A percentile compares a stretch with the other conserved stretches of the same genome.
These are phyloP conservation scores for Xerocomellus amylosporus DNA, from an alignment of 768 basidiomycete genomes.

Conservation along the genomic window DNA sequence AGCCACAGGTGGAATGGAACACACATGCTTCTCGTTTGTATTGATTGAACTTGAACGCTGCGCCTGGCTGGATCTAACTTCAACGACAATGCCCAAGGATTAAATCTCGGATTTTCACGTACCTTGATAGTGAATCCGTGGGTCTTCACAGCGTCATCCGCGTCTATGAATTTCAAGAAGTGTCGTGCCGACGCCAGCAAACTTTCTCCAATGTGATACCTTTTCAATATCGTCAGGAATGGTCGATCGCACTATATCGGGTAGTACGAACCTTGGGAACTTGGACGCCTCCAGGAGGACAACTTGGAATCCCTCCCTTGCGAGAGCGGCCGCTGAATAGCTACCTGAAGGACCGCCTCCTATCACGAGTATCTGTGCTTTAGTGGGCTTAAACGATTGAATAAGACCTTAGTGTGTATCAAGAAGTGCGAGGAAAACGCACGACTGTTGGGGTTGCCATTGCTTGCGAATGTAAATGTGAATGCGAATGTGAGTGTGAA, in stretches of 20 bases:
- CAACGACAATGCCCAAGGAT: neutral
- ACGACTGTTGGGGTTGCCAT: too few species aligned
- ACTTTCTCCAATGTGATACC: constrained; percentile 19
- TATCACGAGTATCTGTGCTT: constrained; percentile 7
- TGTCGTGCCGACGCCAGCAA: constrained; percentile 6
- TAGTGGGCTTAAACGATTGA: too few species aligned
- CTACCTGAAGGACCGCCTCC: constrained; percentile 16
- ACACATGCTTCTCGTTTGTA: constrained; percentile 17
- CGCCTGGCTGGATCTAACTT: constrained; percentile 1
- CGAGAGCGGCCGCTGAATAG: constrained; percentile 7
- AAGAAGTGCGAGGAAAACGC: too few species aligned
- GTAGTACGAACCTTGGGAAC: constrained; percentile 9
- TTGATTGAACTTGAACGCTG: constrained; percentile 12
- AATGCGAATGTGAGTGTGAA: too few species aligned
- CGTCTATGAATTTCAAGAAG: constrained; percentile 10
- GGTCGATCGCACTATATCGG: neutral
- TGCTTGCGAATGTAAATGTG: too few species aligned
- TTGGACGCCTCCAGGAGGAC: constrained; percentile 10
- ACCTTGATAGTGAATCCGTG: constrained; percentile 13
- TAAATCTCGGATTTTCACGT: neutral
- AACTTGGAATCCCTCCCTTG: constrained; percentile 12
- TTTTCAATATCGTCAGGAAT: neutral
- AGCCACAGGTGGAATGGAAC: too few species aligned
- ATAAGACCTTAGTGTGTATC: too few species aligned
- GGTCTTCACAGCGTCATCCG: constrained; percentile 3